Evolutionary conservation across 75 land plant genomes (phyloP).

Genomic region (Selaginella tamariscina): DNA sequence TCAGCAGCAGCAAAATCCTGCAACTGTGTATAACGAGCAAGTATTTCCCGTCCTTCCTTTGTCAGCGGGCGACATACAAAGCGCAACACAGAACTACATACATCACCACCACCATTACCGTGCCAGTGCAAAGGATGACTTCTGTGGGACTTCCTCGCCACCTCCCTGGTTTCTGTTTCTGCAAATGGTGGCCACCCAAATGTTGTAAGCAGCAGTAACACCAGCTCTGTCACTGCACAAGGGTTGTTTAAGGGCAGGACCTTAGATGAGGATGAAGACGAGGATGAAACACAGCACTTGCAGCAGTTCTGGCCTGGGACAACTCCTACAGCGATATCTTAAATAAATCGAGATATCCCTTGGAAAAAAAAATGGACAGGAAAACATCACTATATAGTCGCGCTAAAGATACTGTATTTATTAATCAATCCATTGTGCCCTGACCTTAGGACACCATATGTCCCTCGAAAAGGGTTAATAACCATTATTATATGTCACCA

Average conservation of each 20-base stretch:
- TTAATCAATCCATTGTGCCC: no score
- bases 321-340: background rate
- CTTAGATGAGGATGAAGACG: background rate
- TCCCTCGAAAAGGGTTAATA: no score
- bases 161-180: background rate
- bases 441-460: no score
- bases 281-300: background rate
- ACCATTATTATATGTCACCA: no score
- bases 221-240: background rate
- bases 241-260: background rate
- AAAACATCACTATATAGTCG: no score
- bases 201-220: background rate
- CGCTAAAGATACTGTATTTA: no score
- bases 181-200: background rate
- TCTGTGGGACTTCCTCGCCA: background rate
- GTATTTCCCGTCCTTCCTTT: background rate
- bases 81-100: background rate
- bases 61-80: background rate
- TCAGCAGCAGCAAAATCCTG: slow-evolving; percentile 9
- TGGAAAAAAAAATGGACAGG: no score
- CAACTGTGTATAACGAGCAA: background rate
- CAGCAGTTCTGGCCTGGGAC: background rate
- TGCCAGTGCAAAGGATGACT: background rate
- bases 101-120: background rate
- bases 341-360: no score